These are phyloP conservation scores for Sodiomyces alkalinus DNA, from an alignment of 2,329 filamentous ascomycete genomes.

Conservation along the genomic window DNA sequence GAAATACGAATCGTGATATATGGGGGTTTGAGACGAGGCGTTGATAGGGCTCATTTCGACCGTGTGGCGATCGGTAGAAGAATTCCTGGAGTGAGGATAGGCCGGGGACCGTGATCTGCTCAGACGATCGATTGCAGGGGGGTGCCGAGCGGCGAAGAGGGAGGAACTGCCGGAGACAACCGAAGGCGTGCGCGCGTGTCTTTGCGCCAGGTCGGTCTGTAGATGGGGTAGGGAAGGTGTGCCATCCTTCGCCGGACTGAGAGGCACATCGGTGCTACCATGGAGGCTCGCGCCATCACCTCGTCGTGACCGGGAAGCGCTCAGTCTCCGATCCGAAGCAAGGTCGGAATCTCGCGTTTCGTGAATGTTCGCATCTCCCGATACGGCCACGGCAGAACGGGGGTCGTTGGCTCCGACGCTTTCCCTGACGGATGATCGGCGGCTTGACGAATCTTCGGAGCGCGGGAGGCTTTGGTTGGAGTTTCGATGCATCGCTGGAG, in stretches of 20 bases:
- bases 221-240: constrained; percentile 16
- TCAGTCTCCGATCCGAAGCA: constrained; percentile 13
- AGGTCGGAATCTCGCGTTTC: constrained; percentile 21
- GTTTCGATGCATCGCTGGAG: constrained; percentile 35
- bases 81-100: constrained; percentile 35
- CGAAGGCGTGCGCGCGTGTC: constrained; percentile 16
- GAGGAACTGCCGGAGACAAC: constrained; percentile 21
- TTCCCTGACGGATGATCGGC: constrained; percentile 20
- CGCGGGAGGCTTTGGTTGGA: constrained; percentile 23
- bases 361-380: constrained; percentile 22
- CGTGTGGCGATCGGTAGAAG: constrained; percentile 41
- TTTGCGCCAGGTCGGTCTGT: constrained; percentile 16
- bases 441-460: constrained; percentile 28
- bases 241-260: constrained; percentile 25
- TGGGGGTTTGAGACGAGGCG: constrained; percentile 41
- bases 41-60: constrained; percentile 41
- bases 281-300: constrained; percentile 31
- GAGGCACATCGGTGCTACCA: constrained; percentile 25
- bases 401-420: constrained; percentile 28
- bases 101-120: constrained; percentile 28
- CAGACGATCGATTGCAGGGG: constrained; percentile 41
- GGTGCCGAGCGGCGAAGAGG: constrained; percentile 24
- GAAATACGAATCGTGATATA: constrained; percentile 41
- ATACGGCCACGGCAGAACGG: constrained; percentile 17
- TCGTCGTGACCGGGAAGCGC: constrained; percentile 16